These are phyloP conservation scores for Chrysoporthe cubensis DNA, from an alignment of 2,329 filamentous ascomycete genomes.

Conservation along the genomic window DNA sequence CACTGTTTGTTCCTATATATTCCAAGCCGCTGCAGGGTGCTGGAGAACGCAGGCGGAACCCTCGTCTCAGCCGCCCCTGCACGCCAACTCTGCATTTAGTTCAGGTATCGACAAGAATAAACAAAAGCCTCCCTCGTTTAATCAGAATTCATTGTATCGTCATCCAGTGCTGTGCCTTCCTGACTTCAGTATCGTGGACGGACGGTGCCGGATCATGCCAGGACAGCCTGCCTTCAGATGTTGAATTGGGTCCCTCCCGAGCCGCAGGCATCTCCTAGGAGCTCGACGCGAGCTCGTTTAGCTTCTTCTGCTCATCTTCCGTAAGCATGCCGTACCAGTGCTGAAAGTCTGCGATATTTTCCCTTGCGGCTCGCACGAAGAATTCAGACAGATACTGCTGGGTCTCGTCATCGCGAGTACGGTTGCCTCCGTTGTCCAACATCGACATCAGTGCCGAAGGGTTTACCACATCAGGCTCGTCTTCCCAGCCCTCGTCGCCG, in stretches of 20 bases:
- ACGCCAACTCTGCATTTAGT: slow-evolving; percentile 14
- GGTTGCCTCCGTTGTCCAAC: slow-evolving; percentile 60
- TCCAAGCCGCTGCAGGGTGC: neutral
- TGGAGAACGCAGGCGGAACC: neutral
- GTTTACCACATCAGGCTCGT: slow-evolving; percentile 76
- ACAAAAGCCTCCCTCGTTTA: neutral
- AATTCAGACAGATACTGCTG: slow-evolving; percentile 83
- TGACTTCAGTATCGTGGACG: neutral
- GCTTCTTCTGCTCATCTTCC: slow-evolving; percentile 60
- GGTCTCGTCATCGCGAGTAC: slow-evolving; percentile 86
- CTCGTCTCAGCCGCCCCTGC: neutral
- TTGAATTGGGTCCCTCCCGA: neutral
- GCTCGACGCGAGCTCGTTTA: slow-evolving; percentile 52
- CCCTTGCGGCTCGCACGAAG: slow-evolving; percentile 66
- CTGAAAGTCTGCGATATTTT: slow-evolving; percentile 60
- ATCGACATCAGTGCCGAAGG: slow-evolving; percentile 76
- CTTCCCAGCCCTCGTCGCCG: slow-evolving; percentile 87
- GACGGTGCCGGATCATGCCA: neutral
- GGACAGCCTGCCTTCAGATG: neutral
- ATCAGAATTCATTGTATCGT: neutral
- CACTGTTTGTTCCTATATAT: no score
- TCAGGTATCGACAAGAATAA: slow-evolving; percentile 19
- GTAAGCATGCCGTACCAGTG: slow-evolving; percentile 60
- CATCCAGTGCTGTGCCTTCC: neutral
- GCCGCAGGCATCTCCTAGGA: slow-evolving; percentile 25